A percentile compares a stretch with the other conserved stretches of the same genome.
phyloP scores from a whole-genome alignment of 164 flowering plant genomes.

The Liriodendron chinense region DNA sequence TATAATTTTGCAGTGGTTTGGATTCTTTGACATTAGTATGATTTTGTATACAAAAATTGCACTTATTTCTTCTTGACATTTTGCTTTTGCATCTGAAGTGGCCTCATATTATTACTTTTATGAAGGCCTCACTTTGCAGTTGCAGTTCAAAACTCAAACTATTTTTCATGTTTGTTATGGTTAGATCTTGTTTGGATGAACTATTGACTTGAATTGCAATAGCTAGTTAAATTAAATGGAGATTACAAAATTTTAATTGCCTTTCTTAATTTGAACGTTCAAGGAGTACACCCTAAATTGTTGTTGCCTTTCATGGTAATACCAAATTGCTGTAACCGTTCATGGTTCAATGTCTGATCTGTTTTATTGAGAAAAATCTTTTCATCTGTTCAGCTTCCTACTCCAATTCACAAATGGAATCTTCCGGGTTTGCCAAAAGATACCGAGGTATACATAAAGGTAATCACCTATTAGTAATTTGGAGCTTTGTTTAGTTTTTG shows the following conservation, averaged over 20 bases:
- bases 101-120: not conserved
- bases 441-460: slow-evolving; percentile 91
- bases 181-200: not conserved
- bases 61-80: not conserved
- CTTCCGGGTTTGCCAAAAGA: slow-evolving; percentile 72
- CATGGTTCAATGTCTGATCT: not conserved
- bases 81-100: not conserved
- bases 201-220: not conserved
- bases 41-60: too few species aligned
- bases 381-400: slow-evolving; percentile 56
- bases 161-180: too few species aligned
- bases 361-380: not conserved
- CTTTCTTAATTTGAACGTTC: not conserved
- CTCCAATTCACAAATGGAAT: slow-evolving; percentile 95
- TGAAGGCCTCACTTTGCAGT: too few species aligned
- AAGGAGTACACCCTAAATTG: too few species aligned
- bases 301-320: too few species aligned
- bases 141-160: too few species aligned
- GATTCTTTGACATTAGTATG: too few species aligned
- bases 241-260: not conserved
- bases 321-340: not conserved
- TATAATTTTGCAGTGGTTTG: too few species aligned
- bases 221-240: not conserved
- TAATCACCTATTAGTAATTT: slow-evolving; percentile 16
- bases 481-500: not conserved